Percentiles rank a stretch among this genome's conserved stretches.
These are phyloP conservation scores for Trametes versicolor DNA, from an alignment of 1,284 basidiomycete genomes.

Conservation along the genomic window DNA sequence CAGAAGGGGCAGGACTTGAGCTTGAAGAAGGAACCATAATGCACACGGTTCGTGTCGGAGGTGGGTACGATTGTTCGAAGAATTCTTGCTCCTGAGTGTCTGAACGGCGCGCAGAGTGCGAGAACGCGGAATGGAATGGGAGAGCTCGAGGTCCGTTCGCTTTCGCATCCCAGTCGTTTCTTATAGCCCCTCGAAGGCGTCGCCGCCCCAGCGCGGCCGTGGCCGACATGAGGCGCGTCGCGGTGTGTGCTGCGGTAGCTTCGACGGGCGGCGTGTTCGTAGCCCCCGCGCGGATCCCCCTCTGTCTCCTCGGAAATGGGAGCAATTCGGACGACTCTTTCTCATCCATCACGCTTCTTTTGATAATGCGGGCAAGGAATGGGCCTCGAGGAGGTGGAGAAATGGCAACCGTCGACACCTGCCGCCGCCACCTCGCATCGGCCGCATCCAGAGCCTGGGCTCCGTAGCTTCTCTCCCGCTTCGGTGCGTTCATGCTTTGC, in stretches of 20 bases:
- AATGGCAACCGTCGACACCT: not conserved
- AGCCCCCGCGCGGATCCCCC: not conserved
- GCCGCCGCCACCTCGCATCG: not conserved
- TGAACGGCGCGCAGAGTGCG: not conserved
- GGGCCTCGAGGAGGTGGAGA: not conserved
- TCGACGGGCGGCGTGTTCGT: not conserved
- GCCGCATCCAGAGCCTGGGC: not conserved
- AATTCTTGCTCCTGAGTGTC: not conserved
- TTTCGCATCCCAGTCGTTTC: not conserved
- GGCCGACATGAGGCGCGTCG: slow-evolving; percentile 6
- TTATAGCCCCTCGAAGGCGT: not conserved
- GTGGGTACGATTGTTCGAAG: not conserved
- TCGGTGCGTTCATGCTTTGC: not conserved
- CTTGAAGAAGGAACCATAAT: not conserved
- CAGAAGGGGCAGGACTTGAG: not conserved
- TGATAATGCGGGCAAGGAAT: not conserved
- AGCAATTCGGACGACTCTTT: not conserved
- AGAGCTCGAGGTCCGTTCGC: not conserved
- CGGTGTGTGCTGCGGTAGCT: slow-evolving; percentile 11
- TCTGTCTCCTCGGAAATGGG: not conserved
- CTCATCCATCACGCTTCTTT: not conserved
- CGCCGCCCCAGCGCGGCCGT: not conserved
- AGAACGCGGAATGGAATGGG: not conserved
- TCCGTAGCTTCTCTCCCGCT: no score
- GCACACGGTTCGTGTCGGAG: not conserved